These are phyloP conservation scores for Trichoderma atrobrunneum DNA, from an alignment of 2,329 filamentous ascomycete genomes.

Conservation along the genomic window DNA sequence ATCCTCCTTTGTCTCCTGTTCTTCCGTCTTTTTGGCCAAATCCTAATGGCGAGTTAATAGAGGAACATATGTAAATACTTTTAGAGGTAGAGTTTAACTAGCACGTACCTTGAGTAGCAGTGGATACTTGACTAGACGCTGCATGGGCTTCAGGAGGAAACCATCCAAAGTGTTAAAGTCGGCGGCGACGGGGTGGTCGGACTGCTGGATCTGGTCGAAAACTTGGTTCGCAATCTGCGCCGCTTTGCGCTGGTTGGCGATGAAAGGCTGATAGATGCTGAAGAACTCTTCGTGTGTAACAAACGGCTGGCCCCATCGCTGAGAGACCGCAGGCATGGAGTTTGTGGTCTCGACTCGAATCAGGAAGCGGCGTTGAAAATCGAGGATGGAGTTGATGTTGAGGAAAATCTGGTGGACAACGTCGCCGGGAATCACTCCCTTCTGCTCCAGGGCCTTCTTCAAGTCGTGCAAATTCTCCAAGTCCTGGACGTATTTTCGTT, in stretches of 20 bases:
- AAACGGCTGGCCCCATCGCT: slow-evolving; percentile 96
- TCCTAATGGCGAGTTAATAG: slow-evolving; percentile 52
- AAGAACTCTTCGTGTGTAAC: slow-evolving; percentile 81
- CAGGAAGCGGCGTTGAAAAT: slow-evolving; percentile 91
- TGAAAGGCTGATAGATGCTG: slow-evolving; percentile 93
- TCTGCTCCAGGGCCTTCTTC: slow-evolving; percentile 86
- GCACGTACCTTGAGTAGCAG: slow-evolving; percentile 72
- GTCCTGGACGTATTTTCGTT: slow-evolving; percentile 97
- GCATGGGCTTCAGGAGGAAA: slow-evolving; percentile 94
- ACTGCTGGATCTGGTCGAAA: slow-evolving; percentile 80
- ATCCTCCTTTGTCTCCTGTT: slow-evolving; percentile 68
- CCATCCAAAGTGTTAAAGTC: slow-evolving; percentile 86
- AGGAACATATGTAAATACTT: not conserved
- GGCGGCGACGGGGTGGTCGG: slow-evolving; percentile 75
- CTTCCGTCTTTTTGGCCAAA: slow-evolving; percentile 78
- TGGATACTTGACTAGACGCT: slow-evolving; percentile 91
- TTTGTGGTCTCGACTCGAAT: slow-evolving; percentile 97
- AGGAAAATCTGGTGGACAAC: slow-evolving; percentile 92
- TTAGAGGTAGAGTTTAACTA: not conserved
- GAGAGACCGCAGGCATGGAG: slow-evolving; percentile 68
- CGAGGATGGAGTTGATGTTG: slow-evolving; percentile 90
- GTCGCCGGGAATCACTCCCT: slow-evolving; percentile 83
- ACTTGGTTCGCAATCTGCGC: slow-evolving; percentile 79
- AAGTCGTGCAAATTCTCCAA: slow-evolving; percentile 89
- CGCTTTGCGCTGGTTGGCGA: slow-evolving; percentile 91